A percentile compares a stretch with the other conserved stretches of the same genome.
These are phyloP conservation scores for Dicorynia guianensis DNA, from an alignment of 306 rosid species.

Conservation along the genomic window DNA sequence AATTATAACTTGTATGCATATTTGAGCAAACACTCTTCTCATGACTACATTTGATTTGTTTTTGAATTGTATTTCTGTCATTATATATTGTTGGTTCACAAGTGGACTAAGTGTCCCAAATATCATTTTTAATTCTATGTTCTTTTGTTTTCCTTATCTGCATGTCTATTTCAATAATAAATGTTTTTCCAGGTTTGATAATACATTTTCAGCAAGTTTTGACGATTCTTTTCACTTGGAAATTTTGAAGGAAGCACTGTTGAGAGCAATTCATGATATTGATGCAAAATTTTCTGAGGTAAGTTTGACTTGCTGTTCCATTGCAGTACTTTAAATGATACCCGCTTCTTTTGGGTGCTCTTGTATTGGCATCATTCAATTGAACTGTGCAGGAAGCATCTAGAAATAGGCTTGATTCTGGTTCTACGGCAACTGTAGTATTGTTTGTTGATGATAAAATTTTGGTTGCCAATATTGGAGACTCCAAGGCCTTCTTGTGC, in stretches of 20 bases:
- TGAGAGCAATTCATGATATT: conserved; percentile 87
- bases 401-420: conserved; percentile 65
- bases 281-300: conserved; percentile 89
- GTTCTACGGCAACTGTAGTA: conserved; percentile 84
- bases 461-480: conserved; percentile 96
- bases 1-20: background rate
- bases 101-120: conserved; percentile 4
- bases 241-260: conserved; percentile 89
- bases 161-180: conserved; percentile 28
- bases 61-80: conserved; percentile 12
- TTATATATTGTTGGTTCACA: conserved; percentile 3
- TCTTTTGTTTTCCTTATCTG: conserved; percentile 21
- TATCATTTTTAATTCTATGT: conserved; percentile 14
- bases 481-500: conserved; percentile 92
- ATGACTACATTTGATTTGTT: conserved; percentile 16
- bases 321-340: conserved; percentile 21
- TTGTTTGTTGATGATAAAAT: conserved; percentile 85
- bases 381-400: conserved; percentile 84
- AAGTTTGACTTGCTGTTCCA: conserved; percentile 44
- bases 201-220: conserved; percentile 59
- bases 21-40: conserved; percentile 18
- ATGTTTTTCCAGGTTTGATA: conserved; percentile 73
- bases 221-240: conserved; percentile 83
- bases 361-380: conserved; percentile 50
- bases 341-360: conserved; percentile 8